Evolutionary conservation across 805 yeast species (phyloP).

Genomic region (Pichia nakasei): DNA sequence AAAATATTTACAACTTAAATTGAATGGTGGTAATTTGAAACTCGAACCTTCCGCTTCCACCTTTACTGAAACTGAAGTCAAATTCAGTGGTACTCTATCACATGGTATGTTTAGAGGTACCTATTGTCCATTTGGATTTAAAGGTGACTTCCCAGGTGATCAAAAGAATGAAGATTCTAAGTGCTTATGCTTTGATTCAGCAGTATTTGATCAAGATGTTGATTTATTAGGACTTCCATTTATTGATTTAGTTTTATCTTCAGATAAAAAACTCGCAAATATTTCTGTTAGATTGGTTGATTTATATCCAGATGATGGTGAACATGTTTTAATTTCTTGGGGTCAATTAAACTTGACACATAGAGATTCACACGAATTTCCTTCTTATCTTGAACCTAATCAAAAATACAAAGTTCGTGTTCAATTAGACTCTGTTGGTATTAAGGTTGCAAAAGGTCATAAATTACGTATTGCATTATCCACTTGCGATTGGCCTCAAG

Average conservation of each 20-base stretch:
- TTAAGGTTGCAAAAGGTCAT: conserved; percentile 30
- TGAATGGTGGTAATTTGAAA: conserved; percentile 7
- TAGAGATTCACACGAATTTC: conserved; percentile 33
- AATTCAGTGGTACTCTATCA: conserved; percentile 28
- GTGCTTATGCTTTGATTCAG: conserved; percentile 30
- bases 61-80: conserved; percentile 8
- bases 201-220: conserved; percentile 15
- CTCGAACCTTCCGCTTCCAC: conserved; percentile 2
- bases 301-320: conserved; percentile 30
- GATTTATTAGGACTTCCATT: conserved; percentile 33
- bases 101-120: conserved; percentile 39
- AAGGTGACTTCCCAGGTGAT: conserved; percentile 39
- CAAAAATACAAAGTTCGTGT: conserved; percentile 27
- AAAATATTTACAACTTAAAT: conserved; percentile 11
- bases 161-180: conserved; percentile 35
- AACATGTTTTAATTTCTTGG: conserved; percentile 35
- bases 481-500: conserved; percentile 40
- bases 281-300: conserved; percentile 33
- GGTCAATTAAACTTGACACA: conserved; percentile 36
- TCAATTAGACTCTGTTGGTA: conserved; percentile 34
- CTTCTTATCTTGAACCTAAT: conserved; percentile 27
- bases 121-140: conserved; percentile 39
- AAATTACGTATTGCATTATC: conserved; percentile 33
- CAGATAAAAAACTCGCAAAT: conserved; percentile 32
- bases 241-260: conserved; percentile 25